Evolutionary conservation across 257 asterid genomes (phyloP), one percentile per base, ranked within the genome.

Genomic region (Petunia axillaris): DNA sequence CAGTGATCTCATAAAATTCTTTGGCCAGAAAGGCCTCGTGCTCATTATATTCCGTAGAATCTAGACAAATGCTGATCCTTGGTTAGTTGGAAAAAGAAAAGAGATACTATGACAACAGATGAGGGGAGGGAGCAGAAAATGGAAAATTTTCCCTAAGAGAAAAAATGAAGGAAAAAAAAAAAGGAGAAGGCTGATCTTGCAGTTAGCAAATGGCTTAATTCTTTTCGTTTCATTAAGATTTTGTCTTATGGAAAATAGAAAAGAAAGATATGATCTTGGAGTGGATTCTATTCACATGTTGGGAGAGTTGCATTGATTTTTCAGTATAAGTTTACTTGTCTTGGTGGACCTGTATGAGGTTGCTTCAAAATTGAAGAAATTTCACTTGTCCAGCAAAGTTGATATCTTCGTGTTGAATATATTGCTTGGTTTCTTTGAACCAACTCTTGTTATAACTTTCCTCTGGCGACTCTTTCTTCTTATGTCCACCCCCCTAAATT

Each of bases 1-100:
- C 76, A 68, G 44, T 83, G 80, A 58, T 84, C 64, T 82, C 82
- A 80, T 25, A 25, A 25, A 25, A 25, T 86, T 85, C 88, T 89
- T 88, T 89, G 63, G 77, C 77, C 77, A 73, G 36, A 11, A 35
- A 10, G 13, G 11, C 11, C 11, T 73, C 11, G 62, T 13, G 7
- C 6, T 48, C 60, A 48, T 50, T 73, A 16, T 73, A 11, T 5
- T 50, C 25, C 7, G 11, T 71, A 73, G 46, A 73, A 0, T 71
- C 73, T 14, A 39, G 60, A 50, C 43, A 35, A 35, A 35, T 11
- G 11, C 1, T 5, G 44, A 50, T 73, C 46, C 11, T 71, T 48
- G 60, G 62, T 71, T 71, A 71, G 62, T 35, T 5, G 77, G 25
- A 3, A 4, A 35, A 62, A 62, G 15, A 0, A 6, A 62, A 62